phyloP scores from a whole-genome alignment of 306 rosid species.

The Quillaja saponaria region DNA sequence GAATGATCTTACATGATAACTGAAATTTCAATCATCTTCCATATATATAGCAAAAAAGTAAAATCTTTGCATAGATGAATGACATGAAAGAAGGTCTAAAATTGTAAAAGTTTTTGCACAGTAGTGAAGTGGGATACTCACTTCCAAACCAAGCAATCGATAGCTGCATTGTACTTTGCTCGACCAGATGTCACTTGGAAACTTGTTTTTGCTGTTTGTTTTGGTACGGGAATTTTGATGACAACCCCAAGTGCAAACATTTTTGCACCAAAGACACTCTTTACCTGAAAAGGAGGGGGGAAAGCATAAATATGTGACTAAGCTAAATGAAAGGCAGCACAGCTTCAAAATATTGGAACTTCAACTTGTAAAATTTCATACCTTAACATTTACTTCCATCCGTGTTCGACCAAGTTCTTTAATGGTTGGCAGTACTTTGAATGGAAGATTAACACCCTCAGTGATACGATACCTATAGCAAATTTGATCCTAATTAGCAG shows the following conservation, averaged over 20 bases:
- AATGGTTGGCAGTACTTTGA: conserved; percentile 89
- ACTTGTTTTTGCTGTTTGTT: conserved; percentile 86
- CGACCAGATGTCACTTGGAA: conserved; percentile 91
- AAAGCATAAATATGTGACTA: neutral
- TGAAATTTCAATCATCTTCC: neutral
- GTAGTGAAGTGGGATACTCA: conserved; percentile 40
- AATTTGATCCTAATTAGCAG: conserved; percentile 16
- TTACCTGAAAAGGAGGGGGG: conserved; percentile 53
- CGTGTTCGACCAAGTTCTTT: conserved; percentile 92
- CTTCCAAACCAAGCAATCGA: conserved; percentile 96
- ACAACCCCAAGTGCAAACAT: conserved; percentile 97
- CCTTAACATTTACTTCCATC: conserved; percentile 96
- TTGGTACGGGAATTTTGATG: conserved; percentile 88
- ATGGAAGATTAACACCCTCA: conserved; percentile 95
- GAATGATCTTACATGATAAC: conserved; percentile 1
- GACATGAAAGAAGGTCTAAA: neutral
- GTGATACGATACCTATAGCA: conserved; percentile 80
- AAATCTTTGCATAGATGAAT: too few relatives aligned
- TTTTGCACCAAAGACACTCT: conserved; percentile 87
- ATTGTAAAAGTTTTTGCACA: neutral
- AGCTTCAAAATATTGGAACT: conserved; percentile 20
- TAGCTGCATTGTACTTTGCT: conserved; percentile 85
- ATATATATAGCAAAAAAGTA: too few relatives aligned
- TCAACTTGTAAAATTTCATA: conserved; percentile 29
- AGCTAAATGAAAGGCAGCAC: conserved; percentile 13